Base-by-base conservation (phyloP, 306 rosid species). In the Citrullus mucosospermus region DNA sequence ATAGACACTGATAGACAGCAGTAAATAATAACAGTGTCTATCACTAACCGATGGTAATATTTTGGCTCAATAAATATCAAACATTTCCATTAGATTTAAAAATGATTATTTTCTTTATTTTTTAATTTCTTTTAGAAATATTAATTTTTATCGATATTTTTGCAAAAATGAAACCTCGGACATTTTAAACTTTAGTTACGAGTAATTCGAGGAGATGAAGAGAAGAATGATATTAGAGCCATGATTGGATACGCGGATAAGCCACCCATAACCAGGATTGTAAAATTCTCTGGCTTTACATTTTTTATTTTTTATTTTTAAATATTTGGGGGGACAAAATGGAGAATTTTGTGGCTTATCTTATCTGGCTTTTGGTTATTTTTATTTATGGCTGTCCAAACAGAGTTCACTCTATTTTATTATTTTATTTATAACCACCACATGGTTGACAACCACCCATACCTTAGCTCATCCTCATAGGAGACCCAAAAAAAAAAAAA, bases 301-400 rank as follows among this genome's bases (percentile, higher is more conserved):
- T 7, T 30, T 14, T 17, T 25, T 25, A 1, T 25, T 25, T 25
- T 25, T 0, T 25, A 8, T 51, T 6, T 8, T 1, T n/a, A 25
- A 25, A 25, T 25, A 25, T 25, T 25, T 25, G 28, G 28, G 28
- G 28, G 1, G 81, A 91, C 90, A 46, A 81, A 84, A 54, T 90
- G 93, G 80, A 87, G 85, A 15, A 89, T 77, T 30, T 11, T 76
- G 54, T 53, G 30, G 44, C 18, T 74, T 15, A 74, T 74, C 18
- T 74, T 15, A 74, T 74, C 48, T 53, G 61, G 25, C 5, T 51
- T 30, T 74, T 17, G 78, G 78, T 74, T 74, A 53, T 74, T 74
- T 50, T 51, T 53, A 74, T 74, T 53, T 53, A 8, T 51, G 62
- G 57, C 6, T 72, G 12, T 32, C 62, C 62, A 74, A 53, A 74